Evolutionary conservation across 2,329 filamentous ascomycete species (phyloP), one percentile per base, ranked within the genome.

Genomic region (Monosporascus sp.): DNA sequence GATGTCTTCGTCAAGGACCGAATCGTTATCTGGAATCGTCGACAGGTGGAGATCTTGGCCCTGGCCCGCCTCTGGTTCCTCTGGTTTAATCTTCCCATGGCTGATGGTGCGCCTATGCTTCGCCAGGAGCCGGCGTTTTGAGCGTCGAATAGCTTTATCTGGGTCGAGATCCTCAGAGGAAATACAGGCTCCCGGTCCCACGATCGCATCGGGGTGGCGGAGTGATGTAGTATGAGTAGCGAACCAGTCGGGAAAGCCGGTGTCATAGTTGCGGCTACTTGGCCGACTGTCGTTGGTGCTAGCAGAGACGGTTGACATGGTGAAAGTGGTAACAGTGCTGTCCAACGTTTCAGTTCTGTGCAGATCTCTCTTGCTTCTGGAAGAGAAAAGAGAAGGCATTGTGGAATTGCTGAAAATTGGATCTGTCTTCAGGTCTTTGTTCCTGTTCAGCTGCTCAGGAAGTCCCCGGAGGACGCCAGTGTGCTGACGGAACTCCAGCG

Each of bases 181-280:
- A 54, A 87, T 81, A 61, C 72, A 77, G 45, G 82, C 83, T 56
- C 81, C 75, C 48, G 77, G 76, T 16, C 76, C 79, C 7, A 81
- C 73, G 59, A 84, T 76, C 54, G 84, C 84, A 19, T 84, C 82
- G 22, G 84, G 84, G 56, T 86, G 83, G 20, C 80, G 81, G 17
- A 82, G 72, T 2, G 82, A 84, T 16, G 84, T 87, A 61, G 84
- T 86, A 56, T 77, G 74, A 46, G 60, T 51, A 38, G 63, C 61
- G 48, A 69, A 67, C 7, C 61, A 64, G 19, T 74, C 72, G 63
- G 61, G 66, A 44, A 68, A 69, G 27, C 67, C 67, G 19, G 67
- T 69, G 43, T 68, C 63, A 51, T 66, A 61, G 37, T 64, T 60
- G 31, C 65, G 64, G 52, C 64, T 67, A n/a, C 59, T 57, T 22